Evolutionary conservation across 2,329 filamentous ascomycete genomes (phyloP), one percentile per base, ranked within the genome.

Genomic region (Onygenales sp.): DNA sequence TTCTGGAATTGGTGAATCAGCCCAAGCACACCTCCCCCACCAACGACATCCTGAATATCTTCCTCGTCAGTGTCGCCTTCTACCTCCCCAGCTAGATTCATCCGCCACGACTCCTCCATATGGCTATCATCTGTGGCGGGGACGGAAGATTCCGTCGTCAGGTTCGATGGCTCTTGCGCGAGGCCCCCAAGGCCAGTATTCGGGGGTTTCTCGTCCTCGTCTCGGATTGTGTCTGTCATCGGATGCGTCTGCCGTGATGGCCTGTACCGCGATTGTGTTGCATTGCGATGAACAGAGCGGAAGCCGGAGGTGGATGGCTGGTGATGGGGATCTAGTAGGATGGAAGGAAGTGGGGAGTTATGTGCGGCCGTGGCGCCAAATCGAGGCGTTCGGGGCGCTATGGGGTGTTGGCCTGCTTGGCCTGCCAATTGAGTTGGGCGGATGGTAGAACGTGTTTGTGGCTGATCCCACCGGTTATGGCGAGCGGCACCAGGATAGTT

Each of bases 1-100:
- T 80, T 82, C 57, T 83, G 81, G 61, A 86, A 86, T 62, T 87
- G 82, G 63, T 84, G 80, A 53, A 87, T 73, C 59, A 87, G 66
- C 7, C 83, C 83, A 54, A 87, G 66, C 4, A 86, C 83, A 2
- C 83, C 83, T 2, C 74, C 76, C 4, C 76, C 76, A 0, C 70
- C 72, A 32, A 67, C 67, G 33, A 74, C 65, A 7, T 67, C 70
- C 14, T 77, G 72, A 6, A 77, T 73, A 50, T 75, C 72, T 13
- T 74, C 75, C 4, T 77, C 77, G 3, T 67, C 73, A 21, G 71
- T 74, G 21, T 73, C 69, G 3, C 63, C 63, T 40, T 68, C 61
- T 17, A 53, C 59, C 54, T 62, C 56, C 45, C 68, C 65, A 53
- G 63, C 64, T 42, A 67, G 59, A 52, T 74, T 77, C 62, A 76